These are phyloP conservation scores for Penstemon barbatus DNA, from an alignment of 257 asterid genomes.

Conservation along the genomic window DNA sequence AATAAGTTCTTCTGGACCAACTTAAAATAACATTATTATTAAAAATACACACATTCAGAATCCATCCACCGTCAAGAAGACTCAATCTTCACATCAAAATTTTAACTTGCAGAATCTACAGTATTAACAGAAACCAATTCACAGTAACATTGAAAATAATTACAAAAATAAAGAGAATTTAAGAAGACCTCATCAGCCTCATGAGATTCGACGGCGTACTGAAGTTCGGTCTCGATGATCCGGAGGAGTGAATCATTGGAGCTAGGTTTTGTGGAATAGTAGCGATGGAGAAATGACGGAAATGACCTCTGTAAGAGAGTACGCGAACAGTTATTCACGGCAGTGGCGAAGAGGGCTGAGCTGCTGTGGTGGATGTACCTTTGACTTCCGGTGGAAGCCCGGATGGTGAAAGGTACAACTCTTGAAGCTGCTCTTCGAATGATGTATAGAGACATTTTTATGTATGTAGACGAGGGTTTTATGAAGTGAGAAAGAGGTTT, in stretches of 20 bases:
- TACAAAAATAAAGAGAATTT: neutral
- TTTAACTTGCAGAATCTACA: neutral
- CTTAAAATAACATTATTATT: too few relatives aligned
- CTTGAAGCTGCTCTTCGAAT: slow-evolving; percentile 57
- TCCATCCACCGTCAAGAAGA: too few relatives aligned
- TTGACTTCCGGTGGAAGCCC: slow-evolving; percentile 44
- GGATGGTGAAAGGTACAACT: slow-evolving; percentile 49
- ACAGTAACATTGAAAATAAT: neutral
- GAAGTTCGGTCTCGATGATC: slow-evolving; percentile 56
- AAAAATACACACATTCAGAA: too few relatives aligned
- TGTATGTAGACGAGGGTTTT: neutral
- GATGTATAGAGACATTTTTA: slow-evolving; percentile 49
- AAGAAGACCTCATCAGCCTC: slow-evolving; percentile 33
- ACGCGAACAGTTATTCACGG: slow-evolving; percentile 34
- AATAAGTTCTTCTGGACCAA: too few relatives aligned
- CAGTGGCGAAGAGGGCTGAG: slow-evolving; percentile 41
- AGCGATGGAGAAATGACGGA: slow-evolving; percentile 45
- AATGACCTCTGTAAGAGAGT: slow-evolving; percentile 35
- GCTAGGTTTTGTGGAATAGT: slow-evolving; percentile 40
- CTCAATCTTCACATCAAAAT: too few relatives aligned
- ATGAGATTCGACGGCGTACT: slow-evolving; percentile 49
- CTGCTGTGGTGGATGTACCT: slow-evolving; percentile 40
- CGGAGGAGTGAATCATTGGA: slow-evolving; percentile 58
- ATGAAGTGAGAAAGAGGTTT: too few relatives aligned
- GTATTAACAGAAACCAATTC: neutral